These are phyloP conservation scores for Paraglomus brasilianum DNA, from an alignment of 192 early-diverging fungal genomes.

Conservation along the genomic window DNA sequence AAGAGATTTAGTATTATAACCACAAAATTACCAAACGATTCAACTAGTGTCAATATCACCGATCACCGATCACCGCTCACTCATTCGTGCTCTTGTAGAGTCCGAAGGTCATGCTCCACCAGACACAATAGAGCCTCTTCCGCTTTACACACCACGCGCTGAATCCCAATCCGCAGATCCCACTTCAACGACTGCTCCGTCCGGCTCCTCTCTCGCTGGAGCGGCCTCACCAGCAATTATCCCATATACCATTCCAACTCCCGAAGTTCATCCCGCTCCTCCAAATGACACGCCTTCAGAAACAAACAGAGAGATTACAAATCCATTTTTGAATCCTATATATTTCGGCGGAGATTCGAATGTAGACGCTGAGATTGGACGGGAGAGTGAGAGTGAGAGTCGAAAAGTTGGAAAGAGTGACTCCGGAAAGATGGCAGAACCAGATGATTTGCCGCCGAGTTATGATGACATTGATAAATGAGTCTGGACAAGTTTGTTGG, in stretches of 20 bases:
- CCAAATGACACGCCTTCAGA: not conserved
- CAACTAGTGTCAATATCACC: not conserved
- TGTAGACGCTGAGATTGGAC: not conserved
- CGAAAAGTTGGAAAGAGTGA: not conserved
- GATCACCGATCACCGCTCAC: constrained; percentile 17
- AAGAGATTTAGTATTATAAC: not conserved
- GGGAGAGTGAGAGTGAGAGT: not conserved
- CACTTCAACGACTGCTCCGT: not conserved
- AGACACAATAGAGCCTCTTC: constrained; percentile 37
- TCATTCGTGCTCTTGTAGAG: not conserved
- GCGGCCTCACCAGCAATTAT: not conserved
- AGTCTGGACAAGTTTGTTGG: no score
- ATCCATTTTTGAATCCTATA: not conserved
- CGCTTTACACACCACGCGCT: constrained; percentile 36
- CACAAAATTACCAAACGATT: not conserved
- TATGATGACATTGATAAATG: constrained; percentile 25
- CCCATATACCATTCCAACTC: not conserved
- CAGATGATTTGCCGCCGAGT: constrained; percentile 32
- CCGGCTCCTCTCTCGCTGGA: not conserved
- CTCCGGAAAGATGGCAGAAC: not conserved
- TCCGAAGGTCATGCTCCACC: constrained; percentile 30
- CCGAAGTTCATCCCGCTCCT: not conserved
- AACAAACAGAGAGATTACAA: not conserved
- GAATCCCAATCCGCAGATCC: not conserved
- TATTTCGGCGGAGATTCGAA: not conserved